phyloP scores from a whole-genome alignment of 2,329 filamentous ascomycete genomes.

The Fusarium nygamai region DNA sequence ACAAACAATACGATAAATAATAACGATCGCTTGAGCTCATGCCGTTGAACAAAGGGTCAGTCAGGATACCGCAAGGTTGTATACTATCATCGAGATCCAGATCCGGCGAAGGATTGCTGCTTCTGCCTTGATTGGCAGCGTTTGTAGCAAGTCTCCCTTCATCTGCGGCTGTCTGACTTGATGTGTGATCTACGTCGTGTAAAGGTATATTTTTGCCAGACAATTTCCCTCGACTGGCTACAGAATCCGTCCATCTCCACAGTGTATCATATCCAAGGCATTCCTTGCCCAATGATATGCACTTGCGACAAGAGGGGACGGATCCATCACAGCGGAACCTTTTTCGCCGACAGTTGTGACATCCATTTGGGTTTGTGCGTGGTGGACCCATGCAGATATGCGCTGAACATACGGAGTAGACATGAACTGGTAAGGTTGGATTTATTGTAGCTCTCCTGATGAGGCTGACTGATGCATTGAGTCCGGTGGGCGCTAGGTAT shows the following conservation, averaged over 20 bases:
- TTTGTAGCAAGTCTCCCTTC: neutral
- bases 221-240: neutral
- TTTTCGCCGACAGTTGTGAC: slow-evolving; percentile 5
- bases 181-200: accelerated
- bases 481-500: too few relatives aligned
- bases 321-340: slow-evolving; percentile 6
- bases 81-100: neutral
- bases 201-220: neutral
- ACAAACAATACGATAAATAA: slow-evolving; percentile 11
- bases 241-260: slow-evolving; percentile 2
- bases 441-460: accelerated
- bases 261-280: slow-evolving; percentile 3
- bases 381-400: neutral
- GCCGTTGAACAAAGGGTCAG: neutral
- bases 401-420: too few relatives aligned
- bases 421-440: accelerated
- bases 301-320: neutral
- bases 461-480: too few relatives aligned
- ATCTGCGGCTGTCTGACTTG: neutral
- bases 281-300: neutral
- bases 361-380: neutral
- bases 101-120: accelerated
- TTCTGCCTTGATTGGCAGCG: neutral
- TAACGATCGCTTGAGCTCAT: neutral
- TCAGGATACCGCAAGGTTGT: neutral